These are phyloP conservation scores for Neckera pumila DNA, from an alignment of 225 moss, liverwort and hornwort species.

Conservation along the genomic window DNA sequence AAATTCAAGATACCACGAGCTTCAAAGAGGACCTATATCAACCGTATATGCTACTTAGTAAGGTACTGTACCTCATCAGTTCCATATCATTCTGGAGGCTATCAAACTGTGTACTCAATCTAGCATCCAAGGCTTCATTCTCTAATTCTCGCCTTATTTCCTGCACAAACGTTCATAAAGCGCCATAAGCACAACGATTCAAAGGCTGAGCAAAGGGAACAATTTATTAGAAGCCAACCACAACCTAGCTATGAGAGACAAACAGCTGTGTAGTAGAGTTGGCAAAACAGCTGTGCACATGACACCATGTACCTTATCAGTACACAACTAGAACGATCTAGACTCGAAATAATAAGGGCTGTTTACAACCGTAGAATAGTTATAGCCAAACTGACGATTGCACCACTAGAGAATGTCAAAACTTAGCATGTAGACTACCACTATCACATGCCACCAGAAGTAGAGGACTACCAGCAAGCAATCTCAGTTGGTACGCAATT, in stretches of 20 bases:
- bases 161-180: slow-evolving; percentile 14
- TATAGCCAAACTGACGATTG: background rate
- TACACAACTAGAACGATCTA: background rate
- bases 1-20: background rate
- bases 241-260: background rate
- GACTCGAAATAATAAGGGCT: background rate
- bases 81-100: slow-evolving; percentile 38
- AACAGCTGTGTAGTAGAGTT: background rate
- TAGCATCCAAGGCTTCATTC: slow-evolving; percentile 36
- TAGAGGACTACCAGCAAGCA: background rate
- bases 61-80: slow-evolving; percentile 31
- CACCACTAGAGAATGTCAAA: background rate
- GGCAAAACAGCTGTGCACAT: background rate
- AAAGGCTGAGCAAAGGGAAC: background rate
- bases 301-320: background rate
- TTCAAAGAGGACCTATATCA: background rate
- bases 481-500: background rate
- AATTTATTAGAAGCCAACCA: background rate
- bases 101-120: slow-evolving; percentile 26
- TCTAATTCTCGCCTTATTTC: slow-evolving; percentile 36
- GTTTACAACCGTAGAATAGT: background rate
- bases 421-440: background rate
- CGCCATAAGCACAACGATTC: background rate
- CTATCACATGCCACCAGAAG: background rate
- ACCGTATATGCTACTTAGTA: background rate